Evolutionary conservation across 495 filamentous ascomycete genomes (phyloP).

Genomic region (Xylaria flabelliformis): DNA sequence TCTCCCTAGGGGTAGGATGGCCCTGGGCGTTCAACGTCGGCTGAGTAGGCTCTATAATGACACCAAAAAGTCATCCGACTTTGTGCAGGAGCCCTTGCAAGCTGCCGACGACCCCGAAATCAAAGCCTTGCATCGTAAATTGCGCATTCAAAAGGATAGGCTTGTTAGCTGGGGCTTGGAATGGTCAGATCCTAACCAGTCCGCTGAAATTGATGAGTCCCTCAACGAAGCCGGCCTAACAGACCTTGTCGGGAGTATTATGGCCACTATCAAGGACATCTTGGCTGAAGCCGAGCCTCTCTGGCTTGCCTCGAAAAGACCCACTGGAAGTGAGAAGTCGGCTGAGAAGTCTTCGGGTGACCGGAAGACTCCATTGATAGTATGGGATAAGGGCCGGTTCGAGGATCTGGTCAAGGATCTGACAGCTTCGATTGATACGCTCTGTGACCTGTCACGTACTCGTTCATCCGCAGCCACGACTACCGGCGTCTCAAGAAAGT

Average conservation of each 20-base stretch:
- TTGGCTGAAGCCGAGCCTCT: conserved; percentile 83
- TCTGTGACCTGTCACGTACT: conserved; percentile 84
- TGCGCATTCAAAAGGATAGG: conserved; percentile 73
- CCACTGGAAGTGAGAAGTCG: conserved; percentile 51
- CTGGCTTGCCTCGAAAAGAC: conserved; percentile 60
- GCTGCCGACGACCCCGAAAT: conserved; percentile 61
- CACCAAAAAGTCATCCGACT: conserved; percentile 87
- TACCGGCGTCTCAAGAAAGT: conserved; percentile 23
- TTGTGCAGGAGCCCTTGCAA: conserved; percentile 73
- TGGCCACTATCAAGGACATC: conserved; percentile 87
- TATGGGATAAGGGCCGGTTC: conserved; percentile 66
- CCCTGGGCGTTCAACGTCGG: conserved; percentile 67
- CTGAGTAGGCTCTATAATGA: conserved; percentile 91
- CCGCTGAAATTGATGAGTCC: conserved; percentile 84
- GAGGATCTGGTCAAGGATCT: conserved; percentile 77
- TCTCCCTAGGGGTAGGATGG: conserved; percentile 52
- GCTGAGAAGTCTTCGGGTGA: conserved; percentile 47
- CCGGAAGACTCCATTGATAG: conserved; percentile 54
- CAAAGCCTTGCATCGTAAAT: conserved; percentile 61
- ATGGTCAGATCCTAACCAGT: conserved; percentile 76
- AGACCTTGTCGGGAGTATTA: conserved; percentile 85
- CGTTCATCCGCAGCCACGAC: conserved; percentile 55
- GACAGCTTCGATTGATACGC: conserved; percentile 83
- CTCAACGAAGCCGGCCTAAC: conserved; percentile 82
- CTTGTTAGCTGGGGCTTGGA: conserved; percentile 88